These are phyloP conservation scores for Trypanosoma boissoni DNA, from an alignment of 208 protist genomes.

Conservation along the genomic window DNA sequence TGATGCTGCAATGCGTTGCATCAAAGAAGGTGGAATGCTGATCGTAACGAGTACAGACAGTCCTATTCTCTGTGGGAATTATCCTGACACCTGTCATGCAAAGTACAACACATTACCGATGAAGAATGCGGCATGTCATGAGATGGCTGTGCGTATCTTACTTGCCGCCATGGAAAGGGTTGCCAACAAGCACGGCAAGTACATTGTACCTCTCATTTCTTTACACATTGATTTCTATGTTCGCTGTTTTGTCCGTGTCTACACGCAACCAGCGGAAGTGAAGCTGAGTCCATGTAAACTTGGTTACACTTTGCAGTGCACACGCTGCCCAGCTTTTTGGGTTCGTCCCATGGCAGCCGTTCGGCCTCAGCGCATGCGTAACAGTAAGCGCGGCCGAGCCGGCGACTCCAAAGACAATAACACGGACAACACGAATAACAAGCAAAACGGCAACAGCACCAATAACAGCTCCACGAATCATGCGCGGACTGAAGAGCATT, in stretches of 20 bases:
- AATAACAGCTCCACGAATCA: conserved; percentile 3
- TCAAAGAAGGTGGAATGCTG: conserved; percentile 96
- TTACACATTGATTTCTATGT: conserved; percentile 99
- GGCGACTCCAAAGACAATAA: neutral
- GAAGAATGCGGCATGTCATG: conserved; percentile 90
- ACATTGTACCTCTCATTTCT: conserved; percentile 96
- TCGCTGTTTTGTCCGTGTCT: conserved; percentile 97
- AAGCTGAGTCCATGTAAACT: conserved; percentile 91
- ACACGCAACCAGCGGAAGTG: conserved; percentile 83
- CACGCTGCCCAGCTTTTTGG: conserved; percentile 92
- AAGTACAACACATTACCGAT: conserved; percentile 96
- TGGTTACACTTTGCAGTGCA: conserved; percentile 94
- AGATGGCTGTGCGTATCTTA: conserved; percentile 96
- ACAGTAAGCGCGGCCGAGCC: conserved; percentile 17
- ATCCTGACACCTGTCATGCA: conserved; percentile 95
- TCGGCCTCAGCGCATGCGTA: conserved; percentile 2
- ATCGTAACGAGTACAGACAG: conserved; percentile 99
- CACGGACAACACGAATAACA: neutral
- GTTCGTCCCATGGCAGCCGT: conserved; percentile 85
- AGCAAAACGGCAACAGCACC: conserved; percentile 8
- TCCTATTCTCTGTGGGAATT: conserved; percentile 97
- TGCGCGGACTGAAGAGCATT: neutral
- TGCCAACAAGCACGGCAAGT: conserved; percentile 93
- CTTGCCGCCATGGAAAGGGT: conserved; percentile 91
- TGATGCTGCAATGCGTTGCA: conserved; percentile 94